Evolutionary conservation across 148 eudicot species (phyloP), one percentile per base, ranked within the genome.

Genomic region (Bassia scoparia): DNA sequence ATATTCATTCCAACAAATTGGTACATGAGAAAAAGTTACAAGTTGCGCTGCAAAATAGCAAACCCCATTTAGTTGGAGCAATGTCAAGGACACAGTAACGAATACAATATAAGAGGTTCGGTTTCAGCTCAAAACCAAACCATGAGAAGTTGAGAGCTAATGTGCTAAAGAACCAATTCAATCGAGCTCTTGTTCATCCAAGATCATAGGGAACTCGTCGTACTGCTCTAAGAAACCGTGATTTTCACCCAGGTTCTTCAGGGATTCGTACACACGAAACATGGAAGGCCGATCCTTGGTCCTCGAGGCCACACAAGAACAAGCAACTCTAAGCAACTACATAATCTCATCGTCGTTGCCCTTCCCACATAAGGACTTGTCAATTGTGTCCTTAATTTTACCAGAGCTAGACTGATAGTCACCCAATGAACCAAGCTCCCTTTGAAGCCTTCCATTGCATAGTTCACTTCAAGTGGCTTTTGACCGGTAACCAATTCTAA

Each of bases 341-440:
- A 87, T 83, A 34, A 90, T 86, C 60, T 90, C 92, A 56, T 89
- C 98, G 37, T 90, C 98, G 37, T 87, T 79, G 4, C 90, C 94
- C 80, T n/a, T 87, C 37, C 96, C 98, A 56, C 76, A 71, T 49
- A 93, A 70, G n/a, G 63, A 67, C 75, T 87, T 84, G 77, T 93
- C 96, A 64, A 93, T 86, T 54, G 87, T 86, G 71, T 89, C 89
- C n/a, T 86, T 86, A 27, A 90, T 74, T 24, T 79, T 82, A 67
- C 96, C 95, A n/a, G 90, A 73, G 77, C 77, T 79, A 2, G 86
- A 84, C 23, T 89, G 86, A 69, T 65, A 83, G 67, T 89, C 41
- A 89, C 96, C 98, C 96, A 93, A 77, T 93, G 94, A 38, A 93
- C 96, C 79, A 93, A 76, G 69, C 83, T 89, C 46, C 96, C 98